Percentiles rank a stretch among this genome's conserved stretches.
phyloP scores from a whole-genome alignment of 2,329 filamentous ascomycete species.

The Fusarium chaquense region DNA sequence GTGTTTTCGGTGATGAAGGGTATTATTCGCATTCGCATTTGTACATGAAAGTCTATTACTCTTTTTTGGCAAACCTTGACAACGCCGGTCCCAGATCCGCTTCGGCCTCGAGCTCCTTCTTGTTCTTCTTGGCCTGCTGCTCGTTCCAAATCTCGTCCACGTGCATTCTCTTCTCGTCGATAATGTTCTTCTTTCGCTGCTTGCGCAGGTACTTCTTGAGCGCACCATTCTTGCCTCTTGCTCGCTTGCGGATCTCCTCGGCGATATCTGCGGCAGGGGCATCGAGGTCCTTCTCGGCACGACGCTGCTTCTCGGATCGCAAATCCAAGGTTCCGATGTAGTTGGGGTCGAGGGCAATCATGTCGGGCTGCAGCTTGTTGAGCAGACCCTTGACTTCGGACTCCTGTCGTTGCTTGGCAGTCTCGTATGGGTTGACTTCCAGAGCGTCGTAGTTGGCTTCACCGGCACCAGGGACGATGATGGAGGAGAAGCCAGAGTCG shows the following conservation, averaged over 20 bases:
- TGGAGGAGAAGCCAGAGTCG: conserved; percentile 85
- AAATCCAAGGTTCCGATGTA: conserved; percentile 91
- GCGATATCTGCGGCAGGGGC: conserved; percentile 67
- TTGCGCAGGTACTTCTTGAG: conserved; percentile 90
- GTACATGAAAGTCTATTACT: conserved; percentile 51
- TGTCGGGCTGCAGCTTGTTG: conserved; percentile 95
- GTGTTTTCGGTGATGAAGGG: conserved; percentile 30
- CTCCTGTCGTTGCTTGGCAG: conserved; percentile 90
- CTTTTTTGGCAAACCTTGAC: conserved; percentile 84
- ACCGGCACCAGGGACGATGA: conserved; percentile 93
- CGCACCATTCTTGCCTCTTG: conserved; percentile 89
- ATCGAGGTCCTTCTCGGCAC: conserved; percentile 84
- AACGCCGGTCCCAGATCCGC: conserved; percentile 86
- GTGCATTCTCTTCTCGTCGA: conserved; percentile 92
- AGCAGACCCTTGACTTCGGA: conserved; percentile 88
- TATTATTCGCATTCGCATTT: conserved; percentile 47
- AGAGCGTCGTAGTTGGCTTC: conserved; percentile 96
- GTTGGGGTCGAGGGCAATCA: conserved; percentile 95
- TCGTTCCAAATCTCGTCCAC: conserved; percentile 85
- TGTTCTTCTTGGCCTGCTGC: conserved; percentile 74
- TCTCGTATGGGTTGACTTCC: conserved; percentile 96
- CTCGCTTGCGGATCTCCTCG: conserved; percentile 78
- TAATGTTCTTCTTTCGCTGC: conserved; percentile 91
- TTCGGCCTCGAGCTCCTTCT: conserved; percentile 72
- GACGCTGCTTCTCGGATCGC: conserved; percentile 80